Base-by-base conservation (phyloP, 169 alveolate species). In the Cryptosporidium sp. region DNA sequence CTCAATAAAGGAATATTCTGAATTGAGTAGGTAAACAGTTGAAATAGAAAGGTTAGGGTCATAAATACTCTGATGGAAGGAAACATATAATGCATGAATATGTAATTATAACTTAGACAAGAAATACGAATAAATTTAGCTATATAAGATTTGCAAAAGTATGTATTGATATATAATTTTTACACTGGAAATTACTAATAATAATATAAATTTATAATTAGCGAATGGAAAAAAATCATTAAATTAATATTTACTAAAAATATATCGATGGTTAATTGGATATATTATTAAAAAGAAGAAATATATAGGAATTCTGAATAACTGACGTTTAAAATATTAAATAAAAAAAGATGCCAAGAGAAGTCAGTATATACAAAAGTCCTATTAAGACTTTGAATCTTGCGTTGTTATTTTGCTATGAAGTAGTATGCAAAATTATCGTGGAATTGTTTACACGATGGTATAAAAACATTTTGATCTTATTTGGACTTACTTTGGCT, bases 381-480 rank as follows among this genome's bases (percentile, higher is more conserved):
- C 86, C 86, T 21, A 58, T 52, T 39, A 52, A 48, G 71, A 74
- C 86, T 33, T 52, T 74, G 29, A 74, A 31, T 37, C 65, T 74
- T 35, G 86, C 86, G 18, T 52, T 74, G 26, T 23, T 74, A 58
- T 74, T 74, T 58, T 52, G 70, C 33, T 74, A 23, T 59, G 71
- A 74, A 35, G 70, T 74, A 12, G 21, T 59, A 10, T 58, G 58
- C n/a, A 74, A 58, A 23, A 37, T 52, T 4, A 37, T 61, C 7
- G 37, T 52, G 26, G 71, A 52, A 23, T 31, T 74, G 33, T 26
- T 74, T n/a, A 26, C 50, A 33, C 37, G 33, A 58, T 74, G 71
- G 86, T 35, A 74, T 43, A 55, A 37, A n/a, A n/a, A 59, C n/a
- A 58, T 74, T n/a, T 48, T 74, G 58, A 0, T 74, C 0, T 59